Evolutionary conservation across 495 filamentous ascomycete species (phyloP).

Genomic region (Aspergillus cavernicola): DNA sequence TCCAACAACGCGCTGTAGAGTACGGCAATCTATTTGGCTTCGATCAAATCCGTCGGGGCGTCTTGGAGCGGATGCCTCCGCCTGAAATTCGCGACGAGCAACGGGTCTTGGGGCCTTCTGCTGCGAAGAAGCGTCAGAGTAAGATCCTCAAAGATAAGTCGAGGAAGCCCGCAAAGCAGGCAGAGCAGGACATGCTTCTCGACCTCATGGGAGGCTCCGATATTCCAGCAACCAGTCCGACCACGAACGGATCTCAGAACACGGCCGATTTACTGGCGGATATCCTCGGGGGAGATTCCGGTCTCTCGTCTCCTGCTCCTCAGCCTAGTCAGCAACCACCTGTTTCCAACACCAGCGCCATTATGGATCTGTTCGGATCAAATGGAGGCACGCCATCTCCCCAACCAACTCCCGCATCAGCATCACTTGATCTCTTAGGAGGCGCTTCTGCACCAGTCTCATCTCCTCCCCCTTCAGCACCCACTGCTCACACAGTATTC

Average conservation of each 20-base stretch:
- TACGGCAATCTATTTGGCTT: constrained; percentile 90
- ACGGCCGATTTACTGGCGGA: constrained; percentile 86
- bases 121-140: constrained; percentile 73
- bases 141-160: constrained; percentile 66
- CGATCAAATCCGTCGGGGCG: constrained; percentile 82
- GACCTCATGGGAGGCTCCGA: constrained; percentile 88
- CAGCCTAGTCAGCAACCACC: constrained; percentile 44
- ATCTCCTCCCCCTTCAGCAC: constrained; percentile 37
- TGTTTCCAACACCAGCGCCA: constrained; percentile 62
- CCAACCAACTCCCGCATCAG: constrained; percentile 31
- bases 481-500: constrained; percentile 64
- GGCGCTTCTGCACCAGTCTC: constrained; percentile 40
- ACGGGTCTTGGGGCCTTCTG: constrained; percentile 80
- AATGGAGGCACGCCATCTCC: constrained; percentile 40
- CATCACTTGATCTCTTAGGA: constrained; percentile 48
- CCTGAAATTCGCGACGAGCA: constrained; percentile 95
- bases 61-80: constrained; percentile 94
- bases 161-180: constrained; percentile 69
- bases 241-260: constrained; percentile 64
- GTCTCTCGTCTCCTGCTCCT: constrained; percentile 51
- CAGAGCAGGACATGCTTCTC: constrained; percentile 85
- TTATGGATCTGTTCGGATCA: constrained; percentile 77
- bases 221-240: constrained; percentile 46
- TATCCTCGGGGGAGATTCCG: constrained; percentile 58
- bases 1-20: constrained; percentile 93